Evolutionary conservation across 2,329 filamentous ascomycete genomes (phyloP), one percentile per base, ranked within the genome.

Genomic region (Endothia cerciana): DNA sequence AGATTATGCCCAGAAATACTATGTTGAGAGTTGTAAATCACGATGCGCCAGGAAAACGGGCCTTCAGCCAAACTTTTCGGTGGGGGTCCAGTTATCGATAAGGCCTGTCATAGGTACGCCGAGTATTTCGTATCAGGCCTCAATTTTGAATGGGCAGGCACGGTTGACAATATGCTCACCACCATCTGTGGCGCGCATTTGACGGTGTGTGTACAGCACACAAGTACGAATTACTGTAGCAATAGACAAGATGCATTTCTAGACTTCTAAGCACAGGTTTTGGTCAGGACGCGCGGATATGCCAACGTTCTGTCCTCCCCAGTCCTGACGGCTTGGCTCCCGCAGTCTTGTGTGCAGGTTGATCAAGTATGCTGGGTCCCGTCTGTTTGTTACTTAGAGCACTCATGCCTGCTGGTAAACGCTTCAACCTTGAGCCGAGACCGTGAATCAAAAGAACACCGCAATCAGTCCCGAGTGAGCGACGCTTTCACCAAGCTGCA

Each of bases 31-130:
- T 28, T 41, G 47, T 10, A 43, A 56, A 45, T 41, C 60, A 62
- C 33, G 25, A 62, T 43, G 38, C 38, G 19, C 38, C 57, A 43
- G 60, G 30, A 30, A 30, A 62, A 62, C 22, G 15, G 58, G 25
- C 41, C 41, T 36, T 43, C 43, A 57, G 38, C 57, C 57, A 67
- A 67, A 62, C 43, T 65, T 67, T 67, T 67, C 62, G 59, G 65
- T 67, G 62, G 65, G 55, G 65, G 65, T 51, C 58, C 53, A 40
- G 45, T 65, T 67, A 67, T 67, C 65, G 65, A 67, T 67, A 65
- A 65, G 62, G 22, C 59, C 40, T 30, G 15, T 36, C n/a, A n/a
- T n/a, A n/a, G n/a, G 28, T 22, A 45, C 33, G 41, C 15, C 7
- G 25, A 13, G n/a, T n/a, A n/a, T n/a, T n/a, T n/a, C n/a, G n/a